Evolutionary conservation across 2,329 filamentous ascomycete genomes (phyloP), one percentile per base, ranked within the genome.

Genomic region (Trichoderma lentiforme): DNA sequence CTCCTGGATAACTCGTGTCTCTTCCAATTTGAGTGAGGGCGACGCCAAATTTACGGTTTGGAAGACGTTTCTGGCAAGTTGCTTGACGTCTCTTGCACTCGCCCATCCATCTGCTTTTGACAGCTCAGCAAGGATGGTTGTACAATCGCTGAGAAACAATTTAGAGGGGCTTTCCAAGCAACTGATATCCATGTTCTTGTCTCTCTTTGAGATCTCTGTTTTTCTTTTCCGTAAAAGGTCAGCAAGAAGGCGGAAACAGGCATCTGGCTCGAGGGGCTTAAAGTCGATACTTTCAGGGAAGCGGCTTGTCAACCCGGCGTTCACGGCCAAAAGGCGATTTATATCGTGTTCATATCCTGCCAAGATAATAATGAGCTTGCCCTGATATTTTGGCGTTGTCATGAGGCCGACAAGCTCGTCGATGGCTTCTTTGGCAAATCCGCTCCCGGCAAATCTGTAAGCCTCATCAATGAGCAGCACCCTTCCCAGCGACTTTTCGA

Each of bases 381-480:
- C 82, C 3, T 83, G 80, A 76, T 88, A 93, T 47, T 82, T 85
- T 0, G 86, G 84, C 73, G 92, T 88, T 2, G 85, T 87, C 0
- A 85, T 76, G 0, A 80, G 83, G 73, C 87, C 85, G 0, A 88
- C 85, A 0, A 89, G 76, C 76, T 89, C 87, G 57, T 88, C 86
- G 3, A 88, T 79, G 0, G 87, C 86, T 72, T 88, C 86, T 58
- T 86, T 85, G 0, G 87, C 89, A 74, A 88, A 93, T 0, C 77
- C 76, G 0, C 88, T 88, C 1, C 87, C 85, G 0, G 75, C 74
- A 1, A 93, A 85, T 0, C 91, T 85, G 74, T 93, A 93, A 0
- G 91, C 91, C 77, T 93, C 91, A 71, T 94, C 92, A 8, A 94
- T 86, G 73, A 94, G 90, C 0, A 94, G 83, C 0, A 94, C 89